These are phyloP conservation scores for Paramyrothecium roridum DNA, from an alignment of 2,329 filamentous ascomycete species.

Conservation along the genomic window DNA sequence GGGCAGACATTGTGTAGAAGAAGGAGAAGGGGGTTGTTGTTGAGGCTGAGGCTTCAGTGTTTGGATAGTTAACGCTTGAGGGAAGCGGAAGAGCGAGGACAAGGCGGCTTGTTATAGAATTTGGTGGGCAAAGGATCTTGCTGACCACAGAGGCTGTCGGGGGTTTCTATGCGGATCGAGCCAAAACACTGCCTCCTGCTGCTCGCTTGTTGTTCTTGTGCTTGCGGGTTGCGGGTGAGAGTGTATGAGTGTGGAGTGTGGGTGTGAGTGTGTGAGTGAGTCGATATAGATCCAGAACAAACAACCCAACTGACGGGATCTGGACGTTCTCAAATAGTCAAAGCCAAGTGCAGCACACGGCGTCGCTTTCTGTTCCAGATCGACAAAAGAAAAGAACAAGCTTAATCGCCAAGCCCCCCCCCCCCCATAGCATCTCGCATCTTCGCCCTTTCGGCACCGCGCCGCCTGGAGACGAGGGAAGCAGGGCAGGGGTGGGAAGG, in stretches of 20 bases:
- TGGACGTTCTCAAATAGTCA: not conserved
- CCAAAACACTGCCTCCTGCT: not conserved
- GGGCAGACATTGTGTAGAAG: conserved; percentile 5
- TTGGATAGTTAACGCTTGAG: too few species aligned
- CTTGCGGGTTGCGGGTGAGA: not conserved
- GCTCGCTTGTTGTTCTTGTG: too few species aligned
- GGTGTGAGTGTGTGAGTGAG: not conserved
- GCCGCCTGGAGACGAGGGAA: not conserved
- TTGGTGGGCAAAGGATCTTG: too few species aligned
- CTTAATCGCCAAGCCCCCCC: not conserved
- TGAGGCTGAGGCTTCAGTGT: too few species aligned
- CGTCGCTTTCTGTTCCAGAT: not conserved
- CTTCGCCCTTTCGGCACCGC: not conserved
- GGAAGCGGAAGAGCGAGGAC: too few species aligned
- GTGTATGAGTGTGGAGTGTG: too few species aligned
- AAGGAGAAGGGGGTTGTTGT: too few species aligned
- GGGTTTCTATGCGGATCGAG: not conserved
- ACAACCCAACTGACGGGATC: not conserved
- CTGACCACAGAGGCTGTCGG: too few species aligned
- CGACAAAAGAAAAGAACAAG: too few species aligned
- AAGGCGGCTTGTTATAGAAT: too few species aligned
- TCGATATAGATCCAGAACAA: not conserved
- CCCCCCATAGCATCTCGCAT: not conserved
- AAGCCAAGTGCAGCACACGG: not conserved
- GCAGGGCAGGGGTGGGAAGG: too few species aligned